Percentiles rank a stretch among this genome's conserved stretches.
Evolutionary conservation across 2,329 filamentous ascomycete genomes (phyloP).

Genomic region (Biscogniauxia mediterranea): DNA sequence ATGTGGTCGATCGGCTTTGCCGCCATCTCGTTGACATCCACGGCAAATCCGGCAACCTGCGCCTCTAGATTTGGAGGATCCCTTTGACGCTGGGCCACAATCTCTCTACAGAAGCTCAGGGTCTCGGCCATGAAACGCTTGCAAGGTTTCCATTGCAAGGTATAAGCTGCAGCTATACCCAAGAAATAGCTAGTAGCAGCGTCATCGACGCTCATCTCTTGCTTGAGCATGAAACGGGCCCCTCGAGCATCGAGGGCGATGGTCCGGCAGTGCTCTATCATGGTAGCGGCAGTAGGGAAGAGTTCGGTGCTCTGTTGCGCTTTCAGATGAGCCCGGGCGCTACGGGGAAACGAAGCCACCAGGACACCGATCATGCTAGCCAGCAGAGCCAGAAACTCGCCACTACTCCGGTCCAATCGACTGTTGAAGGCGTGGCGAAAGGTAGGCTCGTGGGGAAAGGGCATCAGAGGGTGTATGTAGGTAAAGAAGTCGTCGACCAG

Average conservation of each 20-base stretch:
- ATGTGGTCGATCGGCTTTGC: constrained; percentile 62
- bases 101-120: constrained; percentile 64
- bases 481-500: constrained; percentile 82
- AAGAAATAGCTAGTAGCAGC: constrained; percentile 76
- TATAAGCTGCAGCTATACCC: constrained; percentile 65
- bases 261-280: constrained; percentile 69
- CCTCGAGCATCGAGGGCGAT: constrained; percentile 68
- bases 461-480: constrained; percentile 73
- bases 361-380: constrained; percentile 72
- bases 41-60: constrained; percentile 31
- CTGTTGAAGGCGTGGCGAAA: constrained; percentile 68
- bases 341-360: constrained; percentile 75
- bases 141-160: constrained; percentile 64
- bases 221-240: constrained; percentile 42
- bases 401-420: constrained; percentile 64
- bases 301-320: constrained; percentile 60
- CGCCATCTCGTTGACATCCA: constrained; percentile 38
- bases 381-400: constrained; percentile 67
- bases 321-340: constrained; percentile 68
- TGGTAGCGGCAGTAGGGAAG: constrained; percentile 66
- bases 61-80: constrained; percentile 22
- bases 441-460: constrained; percentile 76
- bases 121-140: constrained; percentile 72
- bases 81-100: constrained; percentile 62
- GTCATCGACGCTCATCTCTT: constrained; percentile 56